Evolutionary conservation across 23 red algal genomes (phyloP).

Genomic region (Gracilaria caudata): DNA sequence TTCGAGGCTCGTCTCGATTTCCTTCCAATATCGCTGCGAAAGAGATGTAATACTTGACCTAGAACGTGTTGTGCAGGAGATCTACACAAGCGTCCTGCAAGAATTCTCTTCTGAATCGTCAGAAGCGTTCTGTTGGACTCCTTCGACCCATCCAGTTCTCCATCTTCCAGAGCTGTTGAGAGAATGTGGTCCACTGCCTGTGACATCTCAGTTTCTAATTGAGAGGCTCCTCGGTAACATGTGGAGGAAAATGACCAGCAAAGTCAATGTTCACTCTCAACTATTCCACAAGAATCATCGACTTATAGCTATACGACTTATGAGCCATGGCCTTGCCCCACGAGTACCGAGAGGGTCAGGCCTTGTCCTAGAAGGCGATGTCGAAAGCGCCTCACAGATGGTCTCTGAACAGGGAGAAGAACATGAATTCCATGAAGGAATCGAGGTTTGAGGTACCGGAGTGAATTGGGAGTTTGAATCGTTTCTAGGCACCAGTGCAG

Average conservation of each 20-base stretch:
- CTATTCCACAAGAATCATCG: not conserved
- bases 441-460: not conserved
- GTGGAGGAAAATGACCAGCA: not conserved
- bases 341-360: too few species aligned
- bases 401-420: not conserved
- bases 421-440: not conserved
- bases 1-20: not conserved
- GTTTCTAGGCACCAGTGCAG: not conserved
- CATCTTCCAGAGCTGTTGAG: slow-evolving; percentile 5
- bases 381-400: not conserved
- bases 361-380: not conserved
- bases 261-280: not conserved
- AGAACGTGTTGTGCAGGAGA: not conserved
- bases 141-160: slow-evolving; percentile 3
- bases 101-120: not conserved
- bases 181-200: not conserved
- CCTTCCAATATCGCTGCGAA: not conserved
- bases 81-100: not conserved
- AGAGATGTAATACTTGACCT: not conserved
- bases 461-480: not conserved
- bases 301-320: too few species aligned
- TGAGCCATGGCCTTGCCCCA: too few species aligned
- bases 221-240: not conserved
- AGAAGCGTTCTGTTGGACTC: not conserved
- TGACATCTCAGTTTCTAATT: not conserved